Percentiles rank a stretch among this genome's conserved stretches.
Evolutionary conservation across 2,329 filamentous ascomycete species (phyloP).

Genomic region (Ascochyta clinopodiicola): DNA sequence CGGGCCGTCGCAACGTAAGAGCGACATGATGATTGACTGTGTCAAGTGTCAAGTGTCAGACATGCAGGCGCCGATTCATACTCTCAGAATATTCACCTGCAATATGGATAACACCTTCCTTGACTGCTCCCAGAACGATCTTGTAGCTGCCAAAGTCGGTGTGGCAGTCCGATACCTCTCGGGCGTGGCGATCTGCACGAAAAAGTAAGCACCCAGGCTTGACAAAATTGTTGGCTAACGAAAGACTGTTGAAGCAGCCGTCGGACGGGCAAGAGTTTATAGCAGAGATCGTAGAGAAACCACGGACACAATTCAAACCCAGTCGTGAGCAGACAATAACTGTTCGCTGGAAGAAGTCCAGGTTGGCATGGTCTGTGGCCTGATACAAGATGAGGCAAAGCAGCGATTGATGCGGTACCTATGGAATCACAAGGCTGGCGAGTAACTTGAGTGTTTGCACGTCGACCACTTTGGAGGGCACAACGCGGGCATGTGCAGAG

Average conservation of each 20-base stretch:
- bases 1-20: constrained; percentile 22
- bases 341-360: not conserved
- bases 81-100: not conserved
- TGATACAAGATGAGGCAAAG: not conserved
- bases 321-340: not conserved
- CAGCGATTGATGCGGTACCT: constrained; percentile 2
- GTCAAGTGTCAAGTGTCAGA: not conserved
- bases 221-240: not conserved
- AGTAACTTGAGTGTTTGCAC: constrained; percentile 1
- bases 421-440: constrained; percentile 1
- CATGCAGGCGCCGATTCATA: not conserved
- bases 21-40: constrained; percentile 16
- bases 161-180: not conserved
- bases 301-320: not conserved
- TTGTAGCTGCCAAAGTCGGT: not conserved
- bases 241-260: not conserved
- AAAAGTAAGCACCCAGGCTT: not conserved
- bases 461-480: not conserved
- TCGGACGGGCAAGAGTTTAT: not conserved
- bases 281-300: not conserved
- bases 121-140: not conserved
- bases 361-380: not conserved
- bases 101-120: not conserved
- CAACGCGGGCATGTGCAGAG: constrained; percentile 1
- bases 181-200: not conserved